Conservation (phyloP, 2,329 filamentous ascomycete species). For the Alternaria tenuissima region DNA sequence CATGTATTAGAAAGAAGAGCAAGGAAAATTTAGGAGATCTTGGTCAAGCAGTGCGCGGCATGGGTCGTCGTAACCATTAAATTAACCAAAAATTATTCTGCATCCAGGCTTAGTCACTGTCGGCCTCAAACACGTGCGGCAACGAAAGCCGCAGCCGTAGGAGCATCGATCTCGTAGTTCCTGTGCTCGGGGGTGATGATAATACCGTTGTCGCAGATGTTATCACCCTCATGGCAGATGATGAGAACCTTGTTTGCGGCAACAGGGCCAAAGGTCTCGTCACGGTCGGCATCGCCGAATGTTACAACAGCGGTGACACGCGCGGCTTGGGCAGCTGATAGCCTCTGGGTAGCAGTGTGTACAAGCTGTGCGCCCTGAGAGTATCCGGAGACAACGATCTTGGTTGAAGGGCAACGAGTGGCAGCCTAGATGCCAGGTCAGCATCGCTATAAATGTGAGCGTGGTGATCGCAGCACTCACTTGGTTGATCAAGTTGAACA, state of each 20-base stretch:
- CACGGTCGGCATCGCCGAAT: constrained; percentile 49
- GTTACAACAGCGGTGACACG: constrained; percentile 43
- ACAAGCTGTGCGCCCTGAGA: constrained; percentile 54
- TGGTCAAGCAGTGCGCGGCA: background rate
- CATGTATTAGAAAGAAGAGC: background rate
- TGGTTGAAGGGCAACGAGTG: constrained; percentile 38
- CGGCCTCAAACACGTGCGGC: constrained; percentile 19
- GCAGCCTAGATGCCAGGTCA: constrained; percentile 22
- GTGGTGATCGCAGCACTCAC: constrained; percentile 35
- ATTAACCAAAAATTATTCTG: background rate
- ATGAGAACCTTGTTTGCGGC: constrained; percentile 41
- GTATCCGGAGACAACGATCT: constrained; percentile 43
- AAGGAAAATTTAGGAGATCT: background rate
- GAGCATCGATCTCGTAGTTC: constrained; percentile 38
- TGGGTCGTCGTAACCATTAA: background rate
- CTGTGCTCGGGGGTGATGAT: constrained; percentile 35
- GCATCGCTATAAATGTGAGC: background rate
- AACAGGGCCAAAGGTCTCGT: constrained; percentile 41
- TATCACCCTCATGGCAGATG: constrained; percentile 49
- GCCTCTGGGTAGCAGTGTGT: constrained; percentile 54
- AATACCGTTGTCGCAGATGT: constrained; percentile 43
- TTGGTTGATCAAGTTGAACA: constrained; percentile 50
- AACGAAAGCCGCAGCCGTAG: constrained; percentile 34
- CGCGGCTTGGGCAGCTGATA: constrained; percentile 30
- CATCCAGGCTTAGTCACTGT: background rate